phyloP scores from a whole-genome alignment of 208 protist genomes.

The Crithidia sp. region DNA sequence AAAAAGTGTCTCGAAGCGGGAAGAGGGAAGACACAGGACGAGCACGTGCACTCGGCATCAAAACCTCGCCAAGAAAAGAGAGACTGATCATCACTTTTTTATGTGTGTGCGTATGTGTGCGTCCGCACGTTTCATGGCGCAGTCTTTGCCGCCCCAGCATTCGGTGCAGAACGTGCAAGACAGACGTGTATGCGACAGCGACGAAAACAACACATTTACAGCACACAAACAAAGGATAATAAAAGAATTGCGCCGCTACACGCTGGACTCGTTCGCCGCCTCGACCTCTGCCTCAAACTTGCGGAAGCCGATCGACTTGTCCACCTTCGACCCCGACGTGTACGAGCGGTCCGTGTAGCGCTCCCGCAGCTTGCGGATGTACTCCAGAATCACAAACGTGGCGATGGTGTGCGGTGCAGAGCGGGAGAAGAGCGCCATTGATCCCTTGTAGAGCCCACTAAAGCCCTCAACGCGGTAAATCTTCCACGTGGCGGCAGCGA shows the following conservation, averaged over 20 bases:
- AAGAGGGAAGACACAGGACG: no score
- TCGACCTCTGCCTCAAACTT: conserved; percentile 21
- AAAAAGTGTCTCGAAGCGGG: no score
- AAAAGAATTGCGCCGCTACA: neutral
- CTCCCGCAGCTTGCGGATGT: conserved; percentile 54
- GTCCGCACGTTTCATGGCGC: no score
- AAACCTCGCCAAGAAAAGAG: no score
- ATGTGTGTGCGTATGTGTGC: no score
- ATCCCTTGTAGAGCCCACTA: conserved; percentile 76
- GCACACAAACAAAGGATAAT: no score
- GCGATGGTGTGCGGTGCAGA: conserved; percentile 66
- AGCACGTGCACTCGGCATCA: no score
- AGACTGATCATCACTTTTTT: no score
- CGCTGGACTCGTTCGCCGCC: conserved; percentile 11
- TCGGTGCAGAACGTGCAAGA: no score
- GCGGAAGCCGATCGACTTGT: conserved; percentile 40
- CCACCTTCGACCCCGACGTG: conserved; percentile 53
- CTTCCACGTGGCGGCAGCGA: conserved; percentile 36
- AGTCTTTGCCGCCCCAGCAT: no score
- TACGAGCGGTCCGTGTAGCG: conserved; percentile 48
- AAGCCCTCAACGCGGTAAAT: conserved; percentile 70
- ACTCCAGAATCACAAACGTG: conserved; percentile 69
- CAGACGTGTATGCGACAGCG: no score
- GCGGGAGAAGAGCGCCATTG: conserved; percentile 53
- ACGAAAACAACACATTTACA: no score